Base-by-base conservation (phyloP, 73 alveolate species). In the Urostyla sp. region DNA sequence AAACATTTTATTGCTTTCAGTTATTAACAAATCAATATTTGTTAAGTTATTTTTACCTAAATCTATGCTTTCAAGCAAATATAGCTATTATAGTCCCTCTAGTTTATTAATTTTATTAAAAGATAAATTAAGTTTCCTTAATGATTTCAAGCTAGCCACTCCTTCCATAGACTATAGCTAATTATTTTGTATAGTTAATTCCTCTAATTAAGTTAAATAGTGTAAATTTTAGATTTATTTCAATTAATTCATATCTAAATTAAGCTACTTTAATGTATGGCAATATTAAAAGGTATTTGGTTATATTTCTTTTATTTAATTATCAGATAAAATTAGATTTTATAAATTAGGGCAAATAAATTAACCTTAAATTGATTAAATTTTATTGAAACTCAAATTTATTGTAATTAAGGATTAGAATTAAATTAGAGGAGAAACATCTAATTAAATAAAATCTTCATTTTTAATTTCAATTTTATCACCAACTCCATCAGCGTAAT, bases 401-500 rank as follows among this genome's bases (percentile, higher is more conserved):
- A 63, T 26, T 1, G 20, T 20, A 24, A 28, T 2, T 5, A 63
- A 31, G 13, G 37, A 43, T 63, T 63, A 43, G 31, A 43, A 63
- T 8, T 15, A 27, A 8, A 24, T 63, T 1, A 63, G 45, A 3
- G 79, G 79, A 4, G 21, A 5, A 3, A 63, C 61, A 8, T 63
- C 79, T 63, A 63, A 32, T 1, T 7, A 38, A 18, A 31, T 16
- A 11, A 63, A 20, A 16, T 63, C 37, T 40, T 63, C 79, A 23
- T 63, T 63, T 63, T 63, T 63, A 27, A 63, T 63, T 63, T 63
- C 79, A 11, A 63, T 43, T 63, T 63, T 63, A 30, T 63, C 58
- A 43, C 61, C 10, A n/a, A n/a, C n/a, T n/a, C n/a, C n/a, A n/a
- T n/a, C n/a, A n/a, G n/a, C n/a, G n/a, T n/a, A n/a, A n/a, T n/a